A percentile compares a stretch with the other conserved stretches of the same genome.
Evolutionary conservation across 2,329 filamentous ascomycete species (phyloP).

Genomic region (Aspergillus sp.): DNA sequence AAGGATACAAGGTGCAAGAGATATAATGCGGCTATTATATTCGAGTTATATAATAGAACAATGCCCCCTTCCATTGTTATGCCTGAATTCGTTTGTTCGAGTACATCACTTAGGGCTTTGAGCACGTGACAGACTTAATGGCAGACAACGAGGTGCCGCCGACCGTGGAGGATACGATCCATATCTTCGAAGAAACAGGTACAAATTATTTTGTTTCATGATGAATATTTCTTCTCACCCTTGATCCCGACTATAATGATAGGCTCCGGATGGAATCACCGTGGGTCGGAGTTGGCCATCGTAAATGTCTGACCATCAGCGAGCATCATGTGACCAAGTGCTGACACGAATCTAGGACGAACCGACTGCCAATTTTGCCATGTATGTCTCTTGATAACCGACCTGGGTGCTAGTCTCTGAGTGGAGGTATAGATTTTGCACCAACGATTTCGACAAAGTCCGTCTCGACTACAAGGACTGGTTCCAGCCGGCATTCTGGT

Average conservation of each 20-base stretch:
- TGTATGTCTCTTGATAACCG: background rate
- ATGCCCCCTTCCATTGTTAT: background rate
- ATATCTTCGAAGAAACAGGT: background rate
- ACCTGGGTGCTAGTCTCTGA: background rate
- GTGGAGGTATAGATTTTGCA: background rate
- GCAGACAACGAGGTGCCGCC: background rate
- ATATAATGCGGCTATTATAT: background rate
- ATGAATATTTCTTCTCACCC: background rate
- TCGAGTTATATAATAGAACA: background rate
- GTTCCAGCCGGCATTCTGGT: conserved; percentile 11
- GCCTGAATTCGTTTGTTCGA: background rate
- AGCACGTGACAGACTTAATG: background rate
- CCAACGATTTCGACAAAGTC: background rate
- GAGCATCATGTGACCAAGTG: background rate
- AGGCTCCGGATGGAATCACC: background rate
- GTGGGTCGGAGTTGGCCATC: background rate
- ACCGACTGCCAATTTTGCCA: background rate
- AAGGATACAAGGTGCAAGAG: no score
- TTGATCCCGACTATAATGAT: background rate
- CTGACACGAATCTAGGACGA: background rate
- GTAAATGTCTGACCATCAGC: background rate
- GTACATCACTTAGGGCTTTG: background rate
- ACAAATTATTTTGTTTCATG: background rate
- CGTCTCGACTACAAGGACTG: background rate
- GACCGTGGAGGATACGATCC: background rate